phyloP scores from a whole-genome alignment of 371 early-diverging fungal species.

The Caulochytrium protostelioides region DNA sequence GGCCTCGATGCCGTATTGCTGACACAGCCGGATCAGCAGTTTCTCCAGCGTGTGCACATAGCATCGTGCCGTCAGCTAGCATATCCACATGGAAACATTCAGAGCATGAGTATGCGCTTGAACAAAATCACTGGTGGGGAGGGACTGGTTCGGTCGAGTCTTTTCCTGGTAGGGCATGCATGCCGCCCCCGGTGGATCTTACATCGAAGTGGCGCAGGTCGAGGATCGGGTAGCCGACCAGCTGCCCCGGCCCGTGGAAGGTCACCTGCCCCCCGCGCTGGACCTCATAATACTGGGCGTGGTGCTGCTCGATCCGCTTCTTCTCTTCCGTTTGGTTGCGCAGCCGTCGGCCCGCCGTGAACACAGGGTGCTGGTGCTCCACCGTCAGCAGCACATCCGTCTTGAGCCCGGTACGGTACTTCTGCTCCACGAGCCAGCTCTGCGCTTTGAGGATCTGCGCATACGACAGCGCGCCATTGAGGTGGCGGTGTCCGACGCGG shows the following conservation, averaged over 20 bases:
- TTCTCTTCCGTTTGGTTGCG: too few relatives aligned
- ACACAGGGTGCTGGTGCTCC: too few relatives aligned
- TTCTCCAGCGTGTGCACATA: conserved; percentile 63
- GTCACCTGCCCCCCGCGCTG: too few relatives aligned
- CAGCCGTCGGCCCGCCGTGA: too few relatives aligned
- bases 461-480: too few relatives aligned
- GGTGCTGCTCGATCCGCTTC: too few relatives aligned
- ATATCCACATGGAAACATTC: background rate
- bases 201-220: conserved; percentile 32
- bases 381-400: too few relatives aligned
- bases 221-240: conserved; percentile 84
- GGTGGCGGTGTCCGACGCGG: too few relatives aligned
- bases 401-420: too few relatives aligned
- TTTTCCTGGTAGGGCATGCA: background rate
- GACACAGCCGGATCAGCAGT: conserved; percentile 47
- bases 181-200: conserved; percentile 1
- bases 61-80: conserved; percentile 41
- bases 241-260: conserved; percentile 59
- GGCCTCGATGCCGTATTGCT: conserved; percentile 37
- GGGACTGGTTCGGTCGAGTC: background rate
- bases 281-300: too few relatives aligned
- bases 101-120: background rate
- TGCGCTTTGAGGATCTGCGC: too few relatives aligned
- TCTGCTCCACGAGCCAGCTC: too few relatives aligned
- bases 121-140: background rate